Conservation (phyloP, 148 eudicot genomes). For the Fagopyrum homotropicum region DNA sequence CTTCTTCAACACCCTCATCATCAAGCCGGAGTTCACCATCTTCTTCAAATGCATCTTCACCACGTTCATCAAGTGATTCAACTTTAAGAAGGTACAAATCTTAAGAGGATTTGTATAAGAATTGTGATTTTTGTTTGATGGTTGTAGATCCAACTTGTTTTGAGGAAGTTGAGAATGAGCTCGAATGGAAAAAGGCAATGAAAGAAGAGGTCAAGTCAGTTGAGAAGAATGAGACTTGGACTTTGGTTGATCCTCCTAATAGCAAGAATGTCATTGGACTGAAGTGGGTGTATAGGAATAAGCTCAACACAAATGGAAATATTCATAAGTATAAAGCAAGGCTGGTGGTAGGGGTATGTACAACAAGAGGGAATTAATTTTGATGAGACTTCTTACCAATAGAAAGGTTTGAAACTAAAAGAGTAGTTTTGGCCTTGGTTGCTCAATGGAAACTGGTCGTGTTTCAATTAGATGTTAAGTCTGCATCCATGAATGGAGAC, state of each 20-base stretch:
- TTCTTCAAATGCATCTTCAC: too few species aligned
- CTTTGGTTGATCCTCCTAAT: background rate
- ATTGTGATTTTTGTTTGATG: background rate
- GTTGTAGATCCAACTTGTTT: background rate
- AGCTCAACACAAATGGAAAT: constrained; percentile 6
- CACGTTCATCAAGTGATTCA: background rate
- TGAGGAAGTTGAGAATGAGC: background rate
- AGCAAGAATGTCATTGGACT: constrained; percentile 12
- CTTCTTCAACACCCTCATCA: background rate
- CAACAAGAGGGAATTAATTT: background rate
- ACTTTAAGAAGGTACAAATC: background rate
- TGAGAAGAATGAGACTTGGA: constrained; percentile 10
- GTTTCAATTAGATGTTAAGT: too few species aligned
- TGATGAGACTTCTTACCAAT: background rate
- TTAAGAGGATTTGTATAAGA: background rate
- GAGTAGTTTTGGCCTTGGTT: too few species aligned
- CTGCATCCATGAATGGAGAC: too few species aligned
- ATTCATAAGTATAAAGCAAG: constrained; percentile 12
- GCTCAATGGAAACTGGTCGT: too few species aligned
- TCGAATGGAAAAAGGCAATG: background rate
- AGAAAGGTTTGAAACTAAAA: too few species aligned
- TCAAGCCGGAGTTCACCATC: background rate
- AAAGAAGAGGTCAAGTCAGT: background rate
- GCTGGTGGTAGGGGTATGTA: constrained; percentile 9
- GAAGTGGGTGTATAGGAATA: constrained; percentile 20